Percentiles rank a stretch among this genome's conserved stretches.
Conservation (phyloP, 2,329 filamentous ascomycete genomes). For the Curvularia verruculosa region DNA sequence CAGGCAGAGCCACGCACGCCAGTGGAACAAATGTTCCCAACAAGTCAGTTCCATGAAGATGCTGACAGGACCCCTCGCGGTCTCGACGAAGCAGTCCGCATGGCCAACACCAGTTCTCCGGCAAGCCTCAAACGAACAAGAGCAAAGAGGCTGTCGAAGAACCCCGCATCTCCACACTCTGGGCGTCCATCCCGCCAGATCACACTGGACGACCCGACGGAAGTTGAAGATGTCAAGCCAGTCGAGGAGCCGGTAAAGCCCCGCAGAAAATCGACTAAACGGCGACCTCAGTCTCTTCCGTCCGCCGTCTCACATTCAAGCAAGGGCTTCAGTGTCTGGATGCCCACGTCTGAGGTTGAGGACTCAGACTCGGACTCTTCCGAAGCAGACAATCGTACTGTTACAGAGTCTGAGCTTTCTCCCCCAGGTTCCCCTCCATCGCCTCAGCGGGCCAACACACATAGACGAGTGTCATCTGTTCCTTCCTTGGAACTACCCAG, state of each 20-base stretch:
- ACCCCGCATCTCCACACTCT: conserved; percentile 36
- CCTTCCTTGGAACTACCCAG: conserved; percentile 54
- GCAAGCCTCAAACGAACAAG: conserved; percentile 46
- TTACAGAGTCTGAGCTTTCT: conserved; percentile 24
- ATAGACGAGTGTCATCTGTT: conserved; percentile 56
- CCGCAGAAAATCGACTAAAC: conserved; percentile 41
- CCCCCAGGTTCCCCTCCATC: conserved; percentile 32
- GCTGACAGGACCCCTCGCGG: conserved; percentile 43
- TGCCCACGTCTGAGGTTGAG: conserved; percentile 51
- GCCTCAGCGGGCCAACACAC: conserved; percentile 46
- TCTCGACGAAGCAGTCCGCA: conserved; percentile 46
- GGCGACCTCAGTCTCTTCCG: conserved; percentile 35
- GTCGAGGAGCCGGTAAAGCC: conserved; percentile 28
- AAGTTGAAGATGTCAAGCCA: conserved; percentile 19
- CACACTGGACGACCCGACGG: conserved; percentile 41
- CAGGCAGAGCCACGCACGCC: conserved; percentile 24
- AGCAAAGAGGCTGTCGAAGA: conserved; percentile 48
- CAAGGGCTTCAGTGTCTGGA: conserved; percentile 57
- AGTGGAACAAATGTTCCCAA: conserved; percentile 21
- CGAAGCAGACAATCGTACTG: conserved; percentile 36
- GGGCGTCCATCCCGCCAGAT: conserved; percentile 45
- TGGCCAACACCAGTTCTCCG: conserved; percentile 41
- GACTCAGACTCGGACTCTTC: conserved; percentile 36
- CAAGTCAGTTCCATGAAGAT: conserved; percentile 24
- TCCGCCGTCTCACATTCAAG: conserved; percentile 31